Conservation (phyloP, 805 yeast species). For the Cyberlindnera mrakii region DNA sequence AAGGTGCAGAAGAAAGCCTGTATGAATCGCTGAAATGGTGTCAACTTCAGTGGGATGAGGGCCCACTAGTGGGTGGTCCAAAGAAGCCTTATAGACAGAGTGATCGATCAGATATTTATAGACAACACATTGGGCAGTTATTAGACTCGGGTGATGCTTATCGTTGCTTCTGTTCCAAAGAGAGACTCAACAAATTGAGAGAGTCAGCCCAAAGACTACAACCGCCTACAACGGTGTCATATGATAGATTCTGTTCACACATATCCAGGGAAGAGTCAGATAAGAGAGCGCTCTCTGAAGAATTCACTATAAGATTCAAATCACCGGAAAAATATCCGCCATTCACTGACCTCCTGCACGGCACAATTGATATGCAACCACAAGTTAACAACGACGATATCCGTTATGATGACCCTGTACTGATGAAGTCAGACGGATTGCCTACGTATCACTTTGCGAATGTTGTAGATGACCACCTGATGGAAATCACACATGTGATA, state of each 20-base stretch:
- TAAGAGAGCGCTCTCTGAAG: constrained; percentile 25
- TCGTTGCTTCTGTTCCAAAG: constrained; percentile 80
- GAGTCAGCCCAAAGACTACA: constrained; percentile 65
- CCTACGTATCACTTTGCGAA: constrained; percentile 98
- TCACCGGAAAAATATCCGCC: constrained; percentile 67
- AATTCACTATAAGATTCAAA: constrained; percentile 63
- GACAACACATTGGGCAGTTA: constrained; percentile 48
- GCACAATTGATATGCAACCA: constrained; percentile 68
- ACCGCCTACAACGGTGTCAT: constrained; percentile 90
- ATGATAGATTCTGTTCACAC: constrained; percentile 75
- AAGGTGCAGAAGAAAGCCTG: constrained; percentile 78
- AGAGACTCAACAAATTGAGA: constrained; percentile 60
- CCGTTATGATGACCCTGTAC: constrained; percentile 83
- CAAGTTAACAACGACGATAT: constrained; percentile 65
- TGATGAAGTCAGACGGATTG: constrained; percentile 86
- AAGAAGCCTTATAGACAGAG: constrained; percentile 83
- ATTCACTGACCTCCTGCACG: constrained; percentile 74
- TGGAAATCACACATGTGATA: constrained; percentile 89
- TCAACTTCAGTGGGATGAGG: constrained; percentile 72
- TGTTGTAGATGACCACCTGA: constrained; percentile 89
- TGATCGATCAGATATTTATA: constrained; percentile 64
- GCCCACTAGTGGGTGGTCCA: constrained; percentile 43
- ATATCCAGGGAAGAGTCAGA: constrained; percentile 36
- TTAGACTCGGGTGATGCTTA: constrained; percentile 71
- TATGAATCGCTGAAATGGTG: constrained; percentile 76